These are phyloP conservation scores for Kwoniella shandongensis DNA, from an alignment of 768 basidiomycete genomes.

Conservation along the genomic window DNA sequence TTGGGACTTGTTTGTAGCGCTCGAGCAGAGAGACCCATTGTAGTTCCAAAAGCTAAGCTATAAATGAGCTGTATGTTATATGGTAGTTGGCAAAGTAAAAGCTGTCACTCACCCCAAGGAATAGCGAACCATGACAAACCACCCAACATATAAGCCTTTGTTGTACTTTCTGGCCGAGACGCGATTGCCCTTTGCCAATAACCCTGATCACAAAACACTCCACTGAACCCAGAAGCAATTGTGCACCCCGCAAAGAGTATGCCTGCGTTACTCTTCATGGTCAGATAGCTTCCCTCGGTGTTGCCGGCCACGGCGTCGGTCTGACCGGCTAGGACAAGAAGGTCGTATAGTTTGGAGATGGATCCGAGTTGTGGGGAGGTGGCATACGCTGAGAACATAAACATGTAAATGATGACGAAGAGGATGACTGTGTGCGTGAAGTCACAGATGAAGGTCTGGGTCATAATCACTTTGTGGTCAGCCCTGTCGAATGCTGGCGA, in stretches of 20 bases:
- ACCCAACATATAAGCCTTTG: conserved; percentile 59
- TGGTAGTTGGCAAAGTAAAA: not conserved
- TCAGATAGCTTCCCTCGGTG: conserved; percentile 60
- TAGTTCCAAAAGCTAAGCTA: conserved; percentile 56
- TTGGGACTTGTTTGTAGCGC: conserved; percentile 55
- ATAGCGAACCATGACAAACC: conserved; percentile 64
- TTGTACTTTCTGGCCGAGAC: conserved; percentile 53
- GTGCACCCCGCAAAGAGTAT: conserved; percentile 53
- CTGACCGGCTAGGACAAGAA: conserved; percentile 58
- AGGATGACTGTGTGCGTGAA: conserved; percentile 57
- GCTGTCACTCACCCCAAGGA: conserved; percentile 53
- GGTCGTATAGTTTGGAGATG: conserved; percentile 57
- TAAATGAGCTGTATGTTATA: not conserved
- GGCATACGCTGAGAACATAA: conserved; percentile 49
- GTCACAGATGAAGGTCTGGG: conserved; percentile 50
- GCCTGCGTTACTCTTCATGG: conserved; percentile 59
- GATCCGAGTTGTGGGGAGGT: conserved; percentile 56
- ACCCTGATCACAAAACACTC: conserved; percentile 33
- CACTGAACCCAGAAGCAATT: conserved; percentile 28
- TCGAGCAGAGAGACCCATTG: conserved; percentile 56
- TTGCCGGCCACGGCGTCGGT: conserved; percentile 60
- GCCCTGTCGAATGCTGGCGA: too few relatives aligned
- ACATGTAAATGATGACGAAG: conserved; percentile 54
- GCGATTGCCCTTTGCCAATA: conserved; percentile 62
- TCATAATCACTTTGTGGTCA: too few relatives aligned